Base-by-base conservation (phyloP, 495 filamentous ascomycete genomes). In the Pseudoneurospora amorphoporcata region DNA sequence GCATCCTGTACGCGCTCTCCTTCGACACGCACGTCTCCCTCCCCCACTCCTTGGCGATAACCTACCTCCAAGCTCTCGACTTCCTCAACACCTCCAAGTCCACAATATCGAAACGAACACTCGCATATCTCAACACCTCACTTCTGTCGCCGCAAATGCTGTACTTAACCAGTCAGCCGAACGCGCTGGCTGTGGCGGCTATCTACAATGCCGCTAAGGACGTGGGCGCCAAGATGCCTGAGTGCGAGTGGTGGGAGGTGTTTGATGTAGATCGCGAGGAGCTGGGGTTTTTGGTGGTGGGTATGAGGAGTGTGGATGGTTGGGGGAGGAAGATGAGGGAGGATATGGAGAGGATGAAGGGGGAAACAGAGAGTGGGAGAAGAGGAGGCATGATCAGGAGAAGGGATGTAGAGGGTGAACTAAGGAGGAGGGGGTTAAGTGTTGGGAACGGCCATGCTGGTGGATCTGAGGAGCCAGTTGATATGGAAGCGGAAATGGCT, bases 211-310 rank as follows among this genome's bases (percentile, higher is more conserved):
- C 94, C 9, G 90, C 93, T n/a, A 87, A 92, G 35, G 94, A 98
- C 71, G 79, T 89, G 3, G 90, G 86, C 0, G 87, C 91, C 39
- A 93, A 92, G 79, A 84, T 98, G 80, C 92, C 95, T 3, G 90
- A 90, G 69, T 85, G 83, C 35, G 90, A 93, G 69, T 99, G 95
- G 95, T 99, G 95, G 95, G 94, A 96, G 82, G 92, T 98, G 1
- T 98, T 99, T 81, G 95, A 99, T 83, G 92, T 94, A n/a, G 95
- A 98, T 69, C 86, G 96, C 29, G 95, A 99, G 85, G 94, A 97
- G 79, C 83, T 98, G 68, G 95, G 95, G 4, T 98, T 98, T 76
- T 77, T 99, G 75, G 95, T 97, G 14, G 92, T 97, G 37, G 94
- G 85, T 0, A 89, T 99, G 88, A 82, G 87, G 68, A 97, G 95